A percentile compares a stretch with the other conserved stretches of the same genome.
phyloP scores from a whole-genome alignment of 1,139 yeast species.

The Hansenula anomala region DNA sequence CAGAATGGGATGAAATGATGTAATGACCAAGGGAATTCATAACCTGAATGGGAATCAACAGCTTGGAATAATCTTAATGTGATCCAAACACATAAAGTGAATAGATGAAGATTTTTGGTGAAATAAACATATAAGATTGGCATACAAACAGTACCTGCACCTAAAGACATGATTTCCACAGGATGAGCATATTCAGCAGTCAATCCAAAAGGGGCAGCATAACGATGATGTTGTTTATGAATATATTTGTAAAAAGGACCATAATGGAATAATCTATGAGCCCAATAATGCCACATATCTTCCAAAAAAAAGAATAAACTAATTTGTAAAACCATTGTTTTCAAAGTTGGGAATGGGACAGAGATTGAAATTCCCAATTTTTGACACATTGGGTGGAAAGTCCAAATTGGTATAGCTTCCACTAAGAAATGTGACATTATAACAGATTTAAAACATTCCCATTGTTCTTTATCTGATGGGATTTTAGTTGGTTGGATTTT shows the following conservation, averaged over 20 bases:
- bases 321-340: constrained; percentile 58
- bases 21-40: constrained; percentile 94
- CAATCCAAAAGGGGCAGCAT: constrained; percentile 95
- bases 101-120: constrained; percentile 66
- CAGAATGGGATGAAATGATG: constrained; percentile 89
- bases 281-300: constrained; percentile 96
- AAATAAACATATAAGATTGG: constrained; percentile 71
- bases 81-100: constrained; percentile 85
- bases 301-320: constrained; percentile 75
- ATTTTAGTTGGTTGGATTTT: constrained; percentile 79
- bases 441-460: constrained; percentile 87
- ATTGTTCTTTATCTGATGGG: constrained; percentile 77
- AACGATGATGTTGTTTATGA: constrained; percentile 94
- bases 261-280: constrained; percentile 82
- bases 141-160: constrained; percentile 92
- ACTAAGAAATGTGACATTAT: constrained; percentile 81
- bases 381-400: constrained; percentile 86
- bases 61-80: constrained; percentile 89
- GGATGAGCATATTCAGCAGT: constrained; percentile 98
- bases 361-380: constrained; percentile 66
- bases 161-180: constrained; percentile 81
- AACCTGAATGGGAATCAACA: constrained; percentile 94
- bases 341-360: constrained; percentile 77
- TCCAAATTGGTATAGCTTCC: constrained; percentile 94
- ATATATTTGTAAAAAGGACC: constrained; percentile 85